phyloP scores from a whole-genome alignment of 2,329 filamentous ascomycete species.

The Apiospora pterosperma region DNA sequence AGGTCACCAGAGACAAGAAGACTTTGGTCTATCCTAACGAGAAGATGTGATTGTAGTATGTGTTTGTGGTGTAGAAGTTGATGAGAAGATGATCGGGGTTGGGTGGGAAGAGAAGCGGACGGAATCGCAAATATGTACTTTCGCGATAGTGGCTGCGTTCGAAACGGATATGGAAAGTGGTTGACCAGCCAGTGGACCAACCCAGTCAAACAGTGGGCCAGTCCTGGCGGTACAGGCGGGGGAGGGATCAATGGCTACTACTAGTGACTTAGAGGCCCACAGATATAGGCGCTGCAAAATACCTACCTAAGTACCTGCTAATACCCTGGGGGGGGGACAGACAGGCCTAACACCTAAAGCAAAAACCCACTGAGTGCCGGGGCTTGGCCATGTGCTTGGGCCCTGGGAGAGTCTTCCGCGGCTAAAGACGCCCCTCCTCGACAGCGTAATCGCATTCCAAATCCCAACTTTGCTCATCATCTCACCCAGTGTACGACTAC shows the following conservation, averaged over 20 bases:
- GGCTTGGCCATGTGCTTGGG: neutral
- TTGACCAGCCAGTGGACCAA: neutral
- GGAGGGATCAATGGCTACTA: neutral
- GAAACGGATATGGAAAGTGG: conserved; percentile 2
- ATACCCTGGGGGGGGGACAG: too few relatives aligned
- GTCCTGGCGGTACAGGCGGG: conserved; percentile 1
- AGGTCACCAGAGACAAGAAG: neutral
- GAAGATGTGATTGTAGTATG: neutral
- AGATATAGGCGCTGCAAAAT: neutral
- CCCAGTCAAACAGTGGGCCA: neutral
- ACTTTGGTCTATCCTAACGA: neutral
- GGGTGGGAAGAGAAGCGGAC: neutral
- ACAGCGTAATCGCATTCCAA: neutral
- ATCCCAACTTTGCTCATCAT: neutral
- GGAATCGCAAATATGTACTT: conserved; percentile 8
- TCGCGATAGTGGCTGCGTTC: conserved; percentile 9
- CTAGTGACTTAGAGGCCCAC: neutral
- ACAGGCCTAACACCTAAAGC: neutral
- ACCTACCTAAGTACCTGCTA: neutral
- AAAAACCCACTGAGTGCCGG: neutral
- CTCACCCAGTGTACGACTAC: too few relatives aligned
- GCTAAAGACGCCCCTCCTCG: neutral
- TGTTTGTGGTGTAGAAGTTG: neutral
- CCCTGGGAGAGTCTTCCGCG: neutral
- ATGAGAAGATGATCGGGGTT: too few relatives aligned